A percentile compares a stretch with the other conserved stretches of the same genome.
phyloP scores from a whole-genome alignment of 345 rosid genomes.

The Boechera divaricarpa region DNA sequence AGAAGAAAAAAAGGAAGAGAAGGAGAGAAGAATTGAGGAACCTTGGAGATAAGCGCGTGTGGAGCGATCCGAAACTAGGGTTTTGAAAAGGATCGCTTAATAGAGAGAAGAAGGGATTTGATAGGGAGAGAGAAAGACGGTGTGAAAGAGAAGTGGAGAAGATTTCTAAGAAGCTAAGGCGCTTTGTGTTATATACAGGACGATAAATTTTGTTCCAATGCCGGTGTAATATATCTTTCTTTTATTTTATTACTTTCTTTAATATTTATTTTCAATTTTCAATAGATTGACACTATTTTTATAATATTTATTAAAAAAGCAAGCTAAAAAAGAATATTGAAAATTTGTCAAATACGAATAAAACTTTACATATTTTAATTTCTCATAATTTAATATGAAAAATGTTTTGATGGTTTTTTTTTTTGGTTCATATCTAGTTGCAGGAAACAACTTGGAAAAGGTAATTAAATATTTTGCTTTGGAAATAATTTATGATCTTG shows the following conservation, averaged over 20 bases:
- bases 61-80: slow-evolving; percentile 57
- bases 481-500: background rate
- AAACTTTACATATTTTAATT: background rate
- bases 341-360: no score
- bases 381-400: background rate
- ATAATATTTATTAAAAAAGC: background rate
- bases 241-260: background rate
- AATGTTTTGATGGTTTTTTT: background rate
- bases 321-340: background rate
- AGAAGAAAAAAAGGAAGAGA: background rate
- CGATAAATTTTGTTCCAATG: slow-evolving; percentile 23
- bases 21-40: slow-evolving; percentile 12
- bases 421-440: no score
- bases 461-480: background rate
- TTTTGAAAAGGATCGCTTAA: slow-evolving; percentile 54
- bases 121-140: slow-evolving; percentile 35
- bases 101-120: slow-evolving; percentile 37
- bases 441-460: background rate
- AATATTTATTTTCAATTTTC: background rate
- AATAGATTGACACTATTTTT: background rate
- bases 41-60: background rate
- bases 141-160: slow-evolving; percentile 46
- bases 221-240: slow-evolving; percentile 20
- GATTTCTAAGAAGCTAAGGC: slow-evolving; percentile 41
- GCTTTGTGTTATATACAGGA: slow-evolving; percentile 31